Base-by-base conservation (phyloP, 768 basidiomycete genomes). In the Termitomyces sp. region DNA sequence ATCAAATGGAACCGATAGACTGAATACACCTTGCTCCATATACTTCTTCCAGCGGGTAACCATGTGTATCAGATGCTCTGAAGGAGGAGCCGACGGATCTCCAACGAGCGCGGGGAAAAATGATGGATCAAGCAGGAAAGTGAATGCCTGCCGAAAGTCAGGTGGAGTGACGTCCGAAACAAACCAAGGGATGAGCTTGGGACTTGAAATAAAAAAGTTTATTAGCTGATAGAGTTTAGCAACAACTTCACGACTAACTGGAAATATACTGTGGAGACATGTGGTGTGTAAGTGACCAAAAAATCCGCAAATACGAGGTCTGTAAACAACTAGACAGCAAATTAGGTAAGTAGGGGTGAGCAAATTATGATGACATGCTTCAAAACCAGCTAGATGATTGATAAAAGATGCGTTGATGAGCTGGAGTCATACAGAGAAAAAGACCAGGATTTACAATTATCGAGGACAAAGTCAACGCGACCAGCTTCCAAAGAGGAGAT, bases 141-240 rank as follows among this genome's bases (percentile, higher is more conserved):
- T 54, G 57, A 95, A 79, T 0, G 84, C 81, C 51, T 76, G 71
- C 27, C 69, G 64, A 70, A 97, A 97, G 70, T 99, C 96, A 27
- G 79, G 75, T 1, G 96, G 95, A 4, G 91, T 90, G 30, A 95
- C 94, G 69, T 97, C 93, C 12, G 91, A 94, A 48, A 98, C 95
- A 69, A 98, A 99, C 95, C 96, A 99, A 0, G 95, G 95, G 54
- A 98, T 89, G 9, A 90, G 76, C 71, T 99, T 98, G 0, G 95
- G 92, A 74, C 95, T 96, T 60, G 33, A 39, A 16, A 4, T 52
- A 47, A 42, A 54, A 18, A 44, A 42, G 0, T 49, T 58, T 12
- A 63, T n/a, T 16, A 24, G 36, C 55, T 9, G 13, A 58, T 2
- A 37, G 27, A 46, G 3, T 11, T 57, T 41, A 30, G 31, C 37